These are phyloP conservation scores for Blastobotrys attinorum DNA, from an alignment of 805 yeast genomes.

Conservation along the genomic window DNA sequence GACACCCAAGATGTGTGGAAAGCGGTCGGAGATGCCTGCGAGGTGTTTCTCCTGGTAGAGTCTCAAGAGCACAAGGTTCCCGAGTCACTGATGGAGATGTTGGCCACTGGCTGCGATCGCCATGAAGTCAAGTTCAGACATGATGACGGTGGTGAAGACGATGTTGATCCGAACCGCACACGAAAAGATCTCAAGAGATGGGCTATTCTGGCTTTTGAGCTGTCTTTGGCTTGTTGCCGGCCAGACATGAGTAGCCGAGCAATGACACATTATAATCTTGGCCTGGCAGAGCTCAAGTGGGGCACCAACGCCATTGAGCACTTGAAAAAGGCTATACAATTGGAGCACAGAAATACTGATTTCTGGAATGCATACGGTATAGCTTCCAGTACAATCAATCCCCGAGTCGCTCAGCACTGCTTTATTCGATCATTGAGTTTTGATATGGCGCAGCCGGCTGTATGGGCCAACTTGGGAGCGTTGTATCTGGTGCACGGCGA, in stretches of 20 bases:
- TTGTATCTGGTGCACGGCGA: slow-evolving; percentile 66
- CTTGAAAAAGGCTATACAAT: slow-evolving; percentile 59
- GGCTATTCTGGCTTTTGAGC: slow-evolving; percentile 2
- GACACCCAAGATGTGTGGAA: slow-evolving; percentile 57
- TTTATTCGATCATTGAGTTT: slow-evolving; percentile 72
- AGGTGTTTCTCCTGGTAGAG: slow-evolving; percentile 47
- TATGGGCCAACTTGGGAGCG: slow-evolving; percentile 80
- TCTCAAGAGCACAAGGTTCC: slow-evolving; percentile 48
- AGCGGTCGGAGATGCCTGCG: slow-evolving; percentile 48
- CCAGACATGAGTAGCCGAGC: slow-evolving; percentile 29
- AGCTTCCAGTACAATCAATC: slow-evolving; percentile 54
- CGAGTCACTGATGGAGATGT: slow-evolving; percentile 24
- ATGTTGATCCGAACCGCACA: too few relatives aligned
- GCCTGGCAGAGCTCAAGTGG: slow-evolving; percentile 45
- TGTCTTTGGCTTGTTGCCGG: slow-evolving; percentile 9
- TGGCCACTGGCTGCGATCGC: slow-evolving; percentile 2
- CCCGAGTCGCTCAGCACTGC: slow-evolving; percentile 84
- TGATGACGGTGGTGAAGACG: slow-evolving; percentile 15
- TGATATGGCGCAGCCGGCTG: slow-evolving; percentile 55
- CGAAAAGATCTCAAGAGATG: not conserved
- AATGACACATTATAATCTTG: slow-evolving; percentile 56
- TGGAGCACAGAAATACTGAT: slow-evolving; percentile 60
- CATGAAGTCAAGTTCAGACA: slow-evolving; percentile 13
- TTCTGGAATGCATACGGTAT: slow-evolving; percentile 83
- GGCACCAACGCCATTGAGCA: slow-evolving; percentile 41